phyloP scores from a whole-genome alignment of 2,329 filamentous ascomycete species.

The Aureobasidium sp. region DNA sequence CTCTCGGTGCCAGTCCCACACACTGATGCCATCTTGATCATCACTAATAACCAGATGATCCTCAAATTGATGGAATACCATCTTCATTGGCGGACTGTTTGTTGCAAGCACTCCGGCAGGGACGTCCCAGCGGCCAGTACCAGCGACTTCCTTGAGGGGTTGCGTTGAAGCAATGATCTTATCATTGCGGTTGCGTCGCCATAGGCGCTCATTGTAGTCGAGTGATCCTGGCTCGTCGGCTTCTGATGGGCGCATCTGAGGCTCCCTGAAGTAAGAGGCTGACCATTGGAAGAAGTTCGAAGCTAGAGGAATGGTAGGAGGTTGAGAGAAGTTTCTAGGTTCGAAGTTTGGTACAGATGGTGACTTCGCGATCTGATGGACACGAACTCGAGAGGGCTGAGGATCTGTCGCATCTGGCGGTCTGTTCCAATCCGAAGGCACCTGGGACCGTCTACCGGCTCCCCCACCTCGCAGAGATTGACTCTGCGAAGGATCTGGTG shows the following conservation, averaged over 20 bases:
- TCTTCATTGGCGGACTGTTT: constrained; percentile 77
- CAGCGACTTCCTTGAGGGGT: constrained; percentile 82
- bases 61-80: constrained; percentile 97
- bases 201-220: constrained; percentile 91
- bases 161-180: constrained; percentile 87
- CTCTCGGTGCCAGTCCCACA: constrained; percentile 89
- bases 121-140: constrained; percentile 79
- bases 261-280: constrained; percentile 92
- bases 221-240: constrained; percentile 93
- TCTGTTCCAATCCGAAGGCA: constrained; percentile 52
- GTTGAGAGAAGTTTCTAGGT: constrained; percentile 51
- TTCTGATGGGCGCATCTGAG: constrained; percentile 95
- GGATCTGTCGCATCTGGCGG: constrained; percentile 72
- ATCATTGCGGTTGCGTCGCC: constrained; percentile 89
- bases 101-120: constrained; percentile 81
- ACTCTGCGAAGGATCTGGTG: constrained; percentile 2
- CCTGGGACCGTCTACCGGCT: constrained; percentile 39
- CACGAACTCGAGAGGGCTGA: constrained; percentile 49
- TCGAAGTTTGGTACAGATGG: constrained; percentile 73
- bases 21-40: constrained; percentile 75
- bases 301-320: constrained; percentile 64
- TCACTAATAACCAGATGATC: constrained; percentile 91
- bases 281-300: constrained; percentile 93
- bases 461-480: constrained; percentile 17
- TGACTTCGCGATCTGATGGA: constrained; percentile 68